Evolutionary conservation across 495 filamentous ascomycete genomes (phyloP).

Genomic region (Penicillium odoratum): DNA sequence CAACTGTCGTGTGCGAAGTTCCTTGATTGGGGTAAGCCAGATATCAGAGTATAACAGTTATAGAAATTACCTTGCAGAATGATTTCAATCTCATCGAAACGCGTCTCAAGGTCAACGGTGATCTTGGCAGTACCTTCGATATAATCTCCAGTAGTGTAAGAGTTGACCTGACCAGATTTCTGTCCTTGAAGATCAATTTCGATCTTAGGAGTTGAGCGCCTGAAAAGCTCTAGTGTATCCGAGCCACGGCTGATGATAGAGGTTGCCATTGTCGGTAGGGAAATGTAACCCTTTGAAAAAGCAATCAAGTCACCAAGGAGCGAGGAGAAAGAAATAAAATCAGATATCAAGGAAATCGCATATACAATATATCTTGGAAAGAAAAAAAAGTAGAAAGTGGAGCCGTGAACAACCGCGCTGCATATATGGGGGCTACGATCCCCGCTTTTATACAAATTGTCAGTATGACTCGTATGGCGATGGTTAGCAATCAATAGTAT

Average conservation of each 20-base stretch:
- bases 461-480: background rate
- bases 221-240: slow-evolving; percentile 30
- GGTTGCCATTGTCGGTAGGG: slow-evolving; percentile 18
- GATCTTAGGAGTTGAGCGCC: slow-evolving; percentile 34
- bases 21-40: slow-evolving; percentile 32
- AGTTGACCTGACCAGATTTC: slow-evolving; percentile 38
- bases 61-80: slow-evolving; percentile 67
- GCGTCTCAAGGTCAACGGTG: slow-evolving; percentile 61
- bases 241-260: slow-evolving; percentile 33
- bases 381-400: slow-evolving; percentile 24
- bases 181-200: slow-evolving; percentile 37
- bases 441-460: background rate
- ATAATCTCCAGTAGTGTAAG: slow-evolving; percentile 60
- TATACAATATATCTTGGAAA: background rate
- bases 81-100: slow-evolving; percentile 81
- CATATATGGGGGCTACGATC: background rate
- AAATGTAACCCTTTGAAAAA: background rate
- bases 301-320: background rate
- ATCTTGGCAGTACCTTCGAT: slow-evolving; percentile 61
- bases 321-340: slow-evolving; percentile 2
- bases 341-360: too few species aligned
- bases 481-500: background rate
- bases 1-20: slow-evolving; percentile 49
- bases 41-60: slow-evolving; percentile 67
- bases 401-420: slow-evolving; percentile 29